Conservation (phyloP, 2,329 filamentous ascomycete genomes). For the Chrysoporthe puriensis region DNA sequence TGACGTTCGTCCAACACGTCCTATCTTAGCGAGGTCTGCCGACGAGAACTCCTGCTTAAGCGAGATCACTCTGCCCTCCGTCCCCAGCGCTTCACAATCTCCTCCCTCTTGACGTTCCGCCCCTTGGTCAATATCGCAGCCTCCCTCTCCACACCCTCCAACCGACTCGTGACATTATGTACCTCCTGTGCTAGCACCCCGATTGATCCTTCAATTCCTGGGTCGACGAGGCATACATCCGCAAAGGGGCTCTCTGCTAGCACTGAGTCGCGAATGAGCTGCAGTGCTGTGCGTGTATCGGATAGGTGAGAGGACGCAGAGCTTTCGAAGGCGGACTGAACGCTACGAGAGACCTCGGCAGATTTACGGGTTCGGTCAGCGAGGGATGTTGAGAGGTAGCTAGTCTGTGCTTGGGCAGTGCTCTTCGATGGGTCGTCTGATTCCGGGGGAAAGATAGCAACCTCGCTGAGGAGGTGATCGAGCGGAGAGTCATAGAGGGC, state of each 20-base stretch:
- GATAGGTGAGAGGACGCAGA: conserved; percentile 46
- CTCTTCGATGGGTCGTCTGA: conserved; percentile 35
- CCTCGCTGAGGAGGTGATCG: conserved; percentile 51
- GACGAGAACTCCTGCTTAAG: neutral
- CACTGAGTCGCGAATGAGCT: conserved; percentile 54
- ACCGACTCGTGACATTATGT: conserved; percentile 42
- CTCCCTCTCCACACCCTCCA: conserved; percentile 43
- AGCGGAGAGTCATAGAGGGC: conserved; percentile 45
- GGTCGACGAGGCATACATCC: conserved; percentile 54
- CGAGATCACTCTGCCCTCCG: conserved; percentile 11
- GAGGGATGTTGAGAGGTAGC: conserved; percentile 16
- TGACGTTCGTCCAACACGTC: neutral
- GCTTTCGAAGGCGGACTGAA: conserved; percentile 56
- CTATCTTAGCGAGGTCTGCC: neutral
- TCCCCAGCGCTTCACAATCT: conserved; percentile 51
- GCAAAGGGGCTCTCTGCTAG: conserved; percentile 56
- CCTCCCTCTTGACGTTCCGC: conserved; percentile 52
- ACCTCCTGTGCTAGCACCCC: conserved; percentile 50
- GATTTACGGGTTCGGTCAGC: conserved; percentile 22
- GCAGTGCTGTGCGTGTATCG: conserved; percentile 53
- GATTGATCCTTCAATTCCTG: conserved; percentile 57
- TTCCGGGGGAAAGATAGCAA: conserved; percentile 49
- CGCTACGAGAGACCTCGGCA: conserved; percentile 46
- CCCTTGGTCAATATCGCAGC: conserved; percentile 39
- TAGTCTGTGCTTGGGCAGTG: conserved; percentile 27